Base-by-base conservation (phyloP, 2,329 filamentous ascomycete species). In the Microascus cirrosus region DNA sequence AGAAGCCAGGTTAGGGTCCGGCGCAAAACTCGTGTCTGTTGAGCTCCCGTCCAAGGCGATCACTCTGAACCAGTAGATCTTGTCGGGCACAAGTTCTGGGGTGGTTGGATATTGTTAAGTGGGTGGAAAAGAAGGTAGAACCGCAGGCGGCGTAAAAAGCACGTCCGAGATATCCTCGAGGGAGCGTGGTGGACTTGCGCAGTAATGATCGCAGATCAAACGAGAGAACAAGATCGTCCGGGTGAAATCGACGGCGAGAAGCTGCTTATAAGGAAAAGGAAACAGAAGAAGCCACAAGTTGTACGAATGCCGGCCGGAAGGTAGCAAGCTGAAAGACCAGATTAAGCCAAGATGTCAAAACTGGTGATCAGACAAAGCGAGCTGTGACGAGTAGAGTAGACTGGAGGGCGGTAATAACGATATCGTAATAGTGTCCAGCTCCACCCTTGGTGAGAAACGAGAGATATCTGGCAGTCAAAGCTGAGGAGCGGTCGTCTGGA, bases 131-230 rank as follows among this genome's bases (percentile, higher is more conserved):
- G 32, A 39, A 32, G 35, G 20, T 39, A 53, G 25, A 53, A 53
- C 20, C n/a, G 28, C 10, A n/a, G 24, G 15, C 18, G 32, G 54
- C 10, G 42, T 22, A 42, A 34, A 13, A 20, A n/a, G n/a, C 52
- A 24, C 18, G 50, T 35, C 55, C 28, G 34, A 24, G 28, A 28
- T 24, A 52, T 20, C 25, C 12, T 52, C 50, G 12, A 53, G 18
- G 22, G 35, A 39, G 20, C 25, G 39, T 57, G 32, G 50, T 35
- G 32, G 24, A n/a, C 34, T 20, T 53, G 52, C 35, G 48, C 34
- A 45, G 51, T 53, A 50, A n/a, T 53, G 56, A 57, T 57, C 56
- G 56, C 35, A 53, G 56, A 57, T 57, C 56, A 57, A 57, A 57
- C 56, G 22, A 53, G 32, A 13, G 56, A 53, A 53, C 28, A 13